Evolutionary conservation across 1,284 basidiomycete genomes (phyloP), one percentile per base, ranked within the genome.

Genomic region (Spongispora temasekensis): DNA sequence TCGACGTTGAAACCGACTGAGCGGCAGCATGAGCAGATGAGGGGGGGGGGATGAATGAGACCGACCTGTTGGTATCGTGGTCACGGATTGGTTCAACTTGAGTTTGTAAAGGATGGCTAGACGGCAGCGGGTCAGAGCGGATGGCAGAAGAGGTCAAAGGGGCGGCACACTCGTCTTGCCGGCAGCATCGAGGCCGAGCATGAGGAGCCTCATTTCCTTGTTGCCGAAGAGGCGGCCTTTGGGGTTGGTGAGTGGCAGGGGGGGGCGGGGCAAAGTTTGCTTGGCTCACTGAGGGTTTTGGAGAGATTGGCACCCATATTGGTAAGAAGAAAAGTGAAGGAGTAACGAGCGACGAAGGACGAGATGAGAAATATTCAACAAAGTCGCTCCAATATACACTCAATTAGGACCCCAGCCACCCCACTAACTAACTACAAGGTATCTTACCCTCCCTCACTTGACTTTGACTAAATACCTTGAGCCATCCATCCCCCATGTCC

Each of bases 51-150:
- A 72, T 56, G 48, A 30, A 2, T 10, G n/a, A 40, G 53, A 78
- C 84, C 75, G 76, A 88, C 97, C 97, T 66, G 97, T 99, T 64
- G 97, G 97, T 73, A 99, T 98, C 30, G 97, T 99, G 44, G 97
- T 98, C 64, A 99, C 97, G 61, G 93, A 95, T 78, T 99, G 95
- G 79, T 97, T 97, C 74, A 99, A 83, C 81, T 99, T 99, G 77
- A 99, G 90, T 79, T 99, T 99, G 85, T 99, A 99, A 60, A 99
- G 87, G 75, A 99, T 99, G 46, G 97, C 95, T 97, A 76, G 53
- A 34, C 52, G 61, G 35, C 58, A 54, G 61, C 65, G 5, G n/a
- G 61, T 73, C 48, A 73, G 60, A 21, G 46, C 23, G 63, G 0
- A 31, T 25, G 53, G 2, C n/a, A n/a, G n/a, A n/a, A 31, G 4